Percentiles rank a stretch among this genome's conserved stretches.
phyloP scores from a whole-genome alignment of 2,329 filamentous ascomycete genomes.

The Pseudofabraea citricarpa region DNA sequence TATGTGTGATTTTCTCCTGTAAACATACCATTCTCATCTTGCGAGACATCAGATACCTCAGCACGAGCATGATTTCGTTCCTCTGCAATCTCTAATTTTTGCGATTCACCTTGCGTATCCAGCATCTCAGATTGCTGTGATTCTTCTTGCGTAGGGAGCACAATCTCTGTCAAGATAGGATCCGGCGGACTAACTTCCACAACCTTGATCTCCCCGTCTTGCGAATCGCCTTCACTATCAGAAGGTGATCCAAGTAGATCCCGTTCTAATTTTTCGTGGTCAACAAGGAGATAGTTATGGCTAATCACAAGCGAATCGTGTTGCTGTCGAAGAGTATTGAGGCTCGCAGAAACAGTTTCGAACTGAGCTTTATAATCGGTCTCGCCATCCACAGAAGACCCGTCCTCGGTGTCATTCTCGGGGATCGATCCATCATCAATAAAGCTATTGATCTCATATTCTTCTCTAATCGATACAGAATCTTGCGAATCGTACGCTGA shows the following conservation, averaged over 20 bases:
- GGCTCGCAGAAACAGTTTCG: conserved; percentile 1
- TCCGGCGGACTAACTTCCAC: conserved; percentile 12
- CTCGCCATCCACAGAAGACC: conserved; percentile 7
- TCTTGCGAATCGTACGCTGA: conserved; percentile 26
- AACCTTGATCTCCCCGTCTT: conserved; percentile 11
- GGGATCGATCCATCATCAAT: conserved; percentile 15
- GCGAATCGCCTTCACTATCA: conserved; percentile 5
- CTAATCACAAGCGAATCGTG: conserved; percentile 2
- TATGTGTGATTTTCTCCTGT: conserved; percentile 36
- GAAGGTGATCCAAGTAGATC: conserved; percentile 13
- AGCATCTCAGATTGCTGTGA: conserved; percentile 7
- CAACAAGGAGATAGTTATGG: conserved; percentile 1
- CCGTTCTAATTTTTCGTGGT: conserved; percentile 10
- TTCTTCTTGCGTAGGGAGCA: conserved; percentile 14
- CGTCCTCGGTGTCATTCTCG: conserved; percentile 2
- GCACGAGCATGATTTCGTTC: too few relatives aligned
- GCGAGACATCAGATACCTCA: not conserved
- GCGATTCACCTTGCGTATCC: too few relatives aligned
- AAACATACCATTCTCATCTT: conserved; percentile 15
- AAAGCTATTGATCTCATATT: conserved; percentile 22
- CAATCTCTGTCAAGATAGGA: conserved; percentile 15
- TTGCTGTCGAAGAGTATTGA: conserved; percentile 1
- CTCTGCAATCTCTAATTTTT: too few relatives aligned
- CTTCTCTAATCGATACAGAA: conserved; percentile 10
- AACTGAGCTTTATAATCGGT: conserved; percentile 18